Conservation (phyloP, 1,284 basidiomycete genomes). For the Ustilago loliicola region DNA sequence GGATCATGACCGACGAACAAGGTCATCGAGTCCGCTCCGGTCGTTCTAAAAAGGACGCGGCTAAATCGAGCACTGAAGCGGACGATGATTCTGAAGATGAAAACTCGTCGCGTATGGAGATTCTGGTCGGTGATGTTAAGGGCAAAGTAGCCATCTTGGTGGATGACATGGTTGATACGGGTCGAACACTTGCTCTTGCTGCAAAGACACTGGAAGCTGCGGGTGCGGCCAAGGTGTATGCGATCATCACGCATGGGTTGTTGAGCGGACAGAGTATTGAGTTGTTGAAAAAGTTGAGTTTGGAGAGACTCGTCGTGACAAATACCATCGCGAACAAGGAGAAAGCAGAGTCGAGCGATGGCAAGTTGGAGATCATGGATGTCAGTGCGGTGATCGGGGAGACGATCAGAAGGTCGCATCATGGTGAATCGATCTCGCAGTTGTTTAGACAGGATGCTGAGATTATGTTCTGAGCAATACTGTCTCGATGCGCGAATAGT, state of each 20-base stretch:
- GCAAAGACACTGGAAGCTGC: slow-evolving; percentile 86
- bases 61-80: slow-evolving; percentile 25
- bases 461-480: slow-evolving; percentile 57
- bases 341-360: slow-evolving; percentile 72
- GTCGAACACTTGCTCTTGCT: slow-evolving; percentile 86
- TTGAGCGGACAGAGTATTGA: slow-evolving; percentile 87
- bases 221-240: slow-evolving; percentile 89
- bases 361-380: slow-evolving; percentile 78
- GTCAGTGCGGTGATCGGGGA: slow-evolving; percentile 92
- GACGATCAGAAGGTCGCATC: slow-evolving; percentile 95
- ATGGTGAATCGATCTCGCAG: slow-evolving; percentile 79
- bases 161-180: slow-evolving; percentile 98
- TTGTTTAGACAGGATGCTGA: slow-evolving; percentile 68
- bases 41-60: slow-evolving; percentile 32
- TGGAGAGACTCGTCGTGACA: slow-evolving; percentile 89
- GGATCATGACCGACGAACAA: slow-evolving; percentile 67
- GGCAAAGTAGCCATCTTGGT: slow-evolving; percentile 91
- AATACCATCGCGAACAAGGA: slow-evolving; percentile 80
- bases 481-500: background rate
- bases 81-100: slow-evolving; percentile 69
- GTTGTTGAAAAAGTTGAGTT: slow-evolving; percentile 81
- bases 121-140: slow-evolving; percentile 95
- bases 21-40: slow-evolving; percentile 62
- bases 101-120: slow-evolving; percentile 79
- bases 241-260: slow-evolving; percentile 91